A percentile compares a stretch with the other conserved stretches of the same genome.
These are phyloP conservation scores for Spinacia oleracea DNA, from an alignment of 179 eudicot species.

Conservation along the genomic window DNA sequence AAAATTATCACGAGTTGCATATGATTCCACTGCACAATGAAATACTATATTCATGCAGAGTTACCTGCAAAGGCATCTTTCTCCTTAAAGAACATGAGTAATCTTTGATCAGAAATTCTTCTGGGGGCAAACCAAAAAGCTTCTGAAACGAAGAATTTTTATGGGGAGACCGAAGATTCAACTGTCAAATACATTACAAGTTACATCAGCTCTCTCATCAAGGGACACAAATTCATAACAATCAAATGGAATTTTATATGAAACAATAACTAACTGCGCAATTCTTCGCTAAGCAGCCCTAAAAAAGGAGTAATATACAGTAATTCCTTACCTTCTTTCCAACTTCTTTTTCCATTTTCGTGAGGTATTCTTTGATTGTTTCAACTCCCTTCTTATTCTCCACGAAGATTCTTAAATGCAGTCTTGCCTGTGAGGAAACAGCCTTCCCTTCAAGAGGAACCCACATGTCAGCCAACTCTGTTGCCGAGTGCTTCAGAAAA, in stretches of 20 bases:
- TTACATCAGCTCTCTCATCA: not conserved
- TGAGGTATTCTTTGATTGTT: constrained; percentile 67
- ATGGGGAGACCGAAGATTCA: constrained; percentile 79
- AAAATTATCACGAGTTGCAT: not conserved
- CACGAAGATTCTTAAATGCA: constrained; percentile 83
- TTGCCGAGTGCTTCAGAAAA: constrained; percentile 63
- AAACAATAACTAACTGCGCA: too few relatives aligned
- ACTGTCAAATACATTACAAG: constrained; percentile 42
- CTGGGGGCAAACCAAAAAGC: constrained; percentile 70
- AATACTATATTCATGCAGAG: not conserved
- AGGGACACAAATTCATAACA: too few relatives aligned
- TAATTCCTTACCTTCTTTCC: constrained; percentile 72
- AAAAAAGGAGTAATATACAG: not conserved
- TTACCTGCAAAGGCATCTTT: constrained; percentile 84
- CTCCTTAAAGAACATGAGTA: constrained; percentile 74
- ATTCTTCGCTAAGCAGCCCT: not conserved
- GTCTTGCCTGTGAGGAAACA: constrained; percentile 67
- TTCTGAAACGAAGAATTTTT: constrained; percentile 81
- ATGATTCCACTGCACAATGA: not conserved
- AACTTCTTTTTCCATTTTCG: constrained; percentile 87
- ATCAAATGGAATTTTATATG: too few relatives aligned
- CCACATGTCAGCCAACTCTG: constrained; percentile 83
- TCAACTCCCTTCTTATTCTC: constrained; percentile 80
- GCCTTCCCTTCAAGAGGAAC: constrained; percentile 87
- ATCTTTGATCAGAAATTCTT: constrained; percentile 88